Percentiles rank a stretch among this genome's conserved stretches.
These are phyloP conservation scores for Aschersonia sp. DNA, from an alignment of 2,329 filamentous ascomycete species.

Conservation along the genomic window DNA sequence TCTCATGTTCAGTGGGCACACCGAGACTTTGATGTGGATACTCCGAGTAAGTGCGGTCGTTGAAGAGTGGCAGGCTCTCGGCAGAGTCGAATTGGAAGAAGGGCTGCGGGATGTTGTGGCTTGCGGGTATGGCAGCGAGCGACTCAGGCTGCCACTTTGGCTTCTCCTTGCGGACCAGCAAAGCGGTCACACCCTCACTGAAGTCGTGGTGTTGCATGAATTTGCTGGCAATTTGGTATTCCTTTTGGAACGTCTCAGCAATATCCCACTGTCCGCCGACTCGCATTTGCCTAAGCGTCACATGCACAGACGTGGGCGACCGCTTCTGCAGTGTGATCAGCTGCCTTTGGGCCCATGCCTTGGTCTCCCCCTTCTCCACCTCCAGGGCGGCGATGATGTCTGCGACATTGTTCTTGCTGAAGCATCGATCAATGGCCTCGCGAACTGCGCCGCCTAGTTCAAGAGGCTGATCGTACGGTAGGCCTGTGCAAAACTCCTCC, in stretches of 20 bases:
- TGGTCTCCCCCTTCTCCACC: conserved; percentile 33
- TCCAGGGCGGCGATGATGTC: conserved; percentile 59
- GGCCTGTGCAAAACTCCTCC: conserved; percentile 76
- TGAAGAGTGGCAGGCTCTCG: conserved; percentile 45
- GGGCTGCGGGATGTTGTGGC: conserved; percentile 39
- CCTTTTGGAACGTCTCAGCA: conserved; percentile 67
- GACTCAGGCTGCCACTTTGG: conserved; percentile 66
- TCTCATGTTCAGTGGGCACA: conserved; percentile 57
- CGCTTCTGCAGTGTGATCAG: conserved; percentile 59
- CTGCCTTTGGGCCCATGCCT: conserved; percentile 68
- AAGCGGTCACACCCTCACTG: conserved; percentile 73
- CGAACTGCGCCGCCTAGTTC: conserved; percentile 56
- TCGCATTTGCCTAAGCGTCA: conserved; percentile 72
- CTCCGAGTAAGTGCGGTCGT: conserved; percentile 44
- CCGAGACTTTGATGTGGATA: conserved; percentile 63
- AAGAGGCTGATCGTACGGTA: conserved; percentile 62
- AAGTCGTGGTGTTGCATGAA: conserved; percentile 95
- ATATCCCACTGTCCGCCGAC: conserved; percentile 67
- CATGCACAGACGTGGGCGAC: conserved; percentile 77
- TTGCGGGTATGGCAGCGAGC: conserved; percentile 48
- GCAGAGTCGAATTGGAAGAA: conserved; percentile 50
- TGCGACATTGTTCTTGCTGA: conserved; percentile 49
- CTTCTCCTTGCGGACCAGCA: conserved; percentile 55
- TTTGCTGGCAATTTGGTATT: conserved; percentile 67
- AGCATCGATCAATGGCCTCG: conserved; percentile 72